Evolutionary conservation across 768 basidiomycete species (phyloP).

Genomic region (Calocybe indica): DNA sequence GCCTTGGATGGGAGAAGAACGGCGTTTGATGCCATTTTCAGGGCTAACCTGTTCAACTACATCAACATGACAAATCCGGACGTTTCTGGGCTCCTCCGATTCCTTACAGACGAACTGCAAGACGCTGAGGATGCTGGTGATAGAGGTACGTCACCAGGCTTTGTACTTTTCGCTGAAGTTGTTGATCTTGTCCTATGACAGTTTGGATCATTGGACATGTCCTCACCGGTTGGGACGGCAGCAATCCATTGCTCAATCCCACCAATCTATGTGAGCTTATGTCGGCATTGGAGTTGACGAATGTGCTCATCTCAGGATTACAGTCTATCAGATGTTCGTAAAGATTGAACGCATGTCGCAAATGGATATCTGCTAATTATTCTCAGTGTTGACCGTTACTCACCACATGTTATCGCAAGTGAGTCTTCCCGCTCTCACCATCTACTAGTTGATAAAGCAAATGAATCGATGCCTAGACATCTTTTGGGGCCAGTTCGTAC

Average conservation of each 20-base stretch:
- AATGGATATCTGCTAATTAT: slow-evolving; percentile 1
- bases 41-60: slow-evolving; percentile 71
- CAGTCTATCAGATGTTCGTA: slow-evolving; percentile 34
- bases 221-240: slow-evolving; percentile 64
- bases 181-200: slow-evolving; percentile 11
- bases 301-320: background rate
- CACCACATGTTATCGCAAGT: slow-evolving; percentile 76
- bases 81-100: slow-evolving; percentile 69
- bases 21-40: slow-evolving; percentile 11
- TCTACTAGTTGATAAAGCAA: no score
- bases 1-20: background rate
- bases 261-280: slow-evolving; percentile 58
- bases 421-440: slow-evolving; percentile 17
- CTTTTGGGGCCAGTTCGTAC: slow-evolving; percentile 62
- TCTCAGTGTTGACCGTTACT: slow-evolving; percentile 65
- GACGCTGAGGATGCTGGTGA: slow-evolving; percentile 74
- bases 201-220: slow-evolving; percentile 56
- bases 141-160: slow-evolving; percentile 37
- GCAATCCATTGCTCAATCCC: slow-evolving; percentile 55
- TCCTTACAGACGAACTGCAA: slow-evolving; percentile 74
- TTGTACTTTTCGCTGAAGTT: background rate
- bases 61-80: slow-evolving; percentile 69
- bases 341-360: slow-evolving; percentile 5
- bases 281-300: background rate
- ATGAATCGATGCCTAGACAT: slow-evolving; percentile 36